phyloP scores from a whole-genome alignment of 2,329 filamentous ascomycete genomes.

The Pseudogymnoascus sp. region DNA sequence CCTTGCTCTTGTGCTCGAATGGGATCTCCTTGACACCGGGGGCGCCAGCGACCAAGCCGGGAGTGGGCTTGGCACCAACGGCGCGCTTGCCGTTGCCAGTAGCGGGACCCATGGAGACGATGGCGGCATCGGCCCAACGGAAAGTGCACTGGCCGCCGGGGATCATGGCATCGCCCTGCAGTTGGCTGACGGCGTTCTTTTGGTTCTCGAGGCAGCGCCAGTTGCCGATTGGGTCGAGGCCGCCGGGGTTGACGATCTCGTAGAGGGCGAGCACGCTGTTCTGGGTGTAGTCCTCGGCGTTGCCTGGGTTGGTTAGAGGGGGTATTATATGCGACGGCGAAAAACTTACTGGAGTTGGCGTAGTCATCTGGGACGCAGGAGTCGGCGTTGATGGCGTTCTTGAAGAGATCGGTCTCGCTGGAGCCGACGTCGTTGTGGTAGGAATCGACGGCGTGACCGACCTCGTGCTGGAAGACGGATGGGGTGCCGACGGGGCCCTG shows the following conservation, averaged over 20 bases:
- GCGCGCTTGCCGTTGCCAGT: neutral
- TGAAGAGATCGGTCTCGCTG: constrained; percentile 13
- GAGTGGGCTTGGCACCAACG: neutral
- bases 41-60: neutral
- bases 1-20: neutral
- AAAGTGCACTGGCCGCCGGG: constrained; percentile 12
- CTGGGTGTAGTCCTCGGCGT: constrained; percentile 16
- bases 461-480: constrained; percentile 11
- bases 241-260: constrained; percentile 13
- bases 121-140: constrained; percentile 12
- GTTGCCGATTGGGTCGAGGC: constrained; percentile 13
- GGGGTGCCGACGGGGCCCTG: neutral
- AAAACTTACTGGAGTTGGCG: constrained; percentile 14
- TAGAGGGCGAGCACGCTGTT: constrained; percentile 14
- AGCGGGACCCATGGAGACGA: constrained; percentile 12
- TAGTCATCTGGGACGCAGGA: constrained; percentile 16
- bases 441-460: constrained; percentile 15
- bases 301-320: constrained; percentile 6
- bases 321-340: neutral
- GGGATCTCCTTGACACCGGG: neutral
- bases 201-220: constrained; percentile 15
- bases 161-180: constrained; percentile 7
- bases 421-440: constrained; percentile 9
- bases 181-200: constrained; percentile 13
- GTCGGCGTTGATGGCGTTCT: constrained; percentile 12